Base-by-base conservation (phyloP, 2,329 filamentous ascomycete species). In the Tolypocladium guangdongense region DNA sequence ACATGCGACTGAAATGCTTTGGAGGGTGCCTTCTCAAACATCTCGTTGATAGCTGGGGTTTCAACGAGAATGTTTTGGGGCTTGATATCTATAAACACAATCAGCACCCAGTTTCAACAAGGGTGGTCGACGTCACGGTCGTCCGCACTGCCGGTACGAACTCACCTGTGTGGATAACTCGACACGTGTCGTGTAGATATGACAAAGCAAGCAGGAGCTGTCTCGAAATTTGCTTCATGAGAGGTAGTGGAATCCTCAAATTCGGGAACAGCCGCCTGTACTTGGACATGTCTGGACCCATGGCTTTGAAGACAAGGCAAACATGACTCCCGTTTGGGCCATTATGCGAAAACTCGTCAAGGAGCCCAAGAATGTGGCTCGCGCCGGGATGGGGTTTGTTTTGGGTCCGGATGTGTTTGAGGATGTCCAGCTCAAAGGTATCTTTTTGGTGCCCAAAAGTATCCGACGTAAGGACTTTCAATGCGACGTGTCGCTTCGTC, bases 261-360 rank as follows among this genome's bases (percentile, higher is more conserved):
- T 46, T 39, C 10, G 59, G 54, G 24, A 58, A 62, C 5, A 59
- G 52, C 1, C 52, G 47, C n/a, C 56, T 52, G 38, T 52, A 60
- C 6, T 54, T 50, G 5, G 54, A 52, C 52, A 65, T 50, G 48
- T 60, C 58, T 8, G 60, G 61, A 1, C 64, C 66, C 63, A 65
- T 66, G n/a, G 64, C 58, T 41, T 66, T 59, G 20, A 63, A 63
- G 14, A 67, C 61, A 2, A 66, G 58, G 41, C 64, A 68, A 18
- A 61, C 52, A 52, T 68, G 66, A 2, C 49, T 57, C 6, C 66
- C 64, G 43, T 68, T 61, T 2, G 66, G 66, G 1, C 66, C 63
- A 2, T 27, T 18, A 37, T 66, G 63, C 12, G 61, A 50, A 45
- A 68, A 67, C 0, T 62, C 47, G 37, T 62, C 60, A 10, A 64